These are phyloP conservation scores for Apiospora marii DNA, from an alignment of 2,329 filamentous ascomycete genomes.

Conservation along the genomic window DNA sequence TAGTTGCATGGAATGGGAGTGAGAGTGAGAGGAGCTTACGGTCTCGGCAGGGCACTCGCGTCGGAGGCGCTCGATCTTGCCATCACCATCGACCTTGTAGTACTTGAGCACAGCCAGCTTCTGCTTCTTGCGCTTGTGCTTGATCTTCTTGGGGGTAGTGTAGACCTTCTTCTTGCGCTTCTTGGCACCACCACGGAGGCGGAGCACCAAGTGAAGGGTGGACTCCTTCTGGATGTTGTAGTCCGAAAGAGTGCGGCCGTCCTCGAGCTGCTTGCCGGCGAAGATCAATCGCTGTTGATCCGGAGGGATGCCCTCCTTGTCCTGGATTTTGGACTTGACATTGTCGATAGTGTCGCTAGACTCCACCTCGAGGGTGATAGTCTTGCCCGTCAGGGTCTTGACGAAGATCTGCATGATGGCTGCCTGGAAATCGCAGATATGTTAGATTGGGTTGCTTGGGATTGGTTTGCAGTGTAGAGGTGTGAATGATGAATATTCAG, in stretches of 20 bases:
- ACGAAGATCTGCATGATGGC: slow-evolving; percentile 81
- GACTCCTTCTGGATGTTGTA: slow-evolving; percentile 99
- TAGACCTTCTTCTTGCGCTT: slow-evolving; percentile 99
- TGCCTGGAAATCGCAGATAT: slow-evolving; percentile 34
- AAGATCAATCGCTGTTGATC: slow-evolving; percentile 99
- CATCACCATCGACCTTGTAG: slow-evolving; percentile 99
- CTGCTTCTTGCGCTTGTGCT: slow-evolving; percentile 99
- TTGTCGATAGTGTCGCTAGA: slow-evolving; percentile 99
- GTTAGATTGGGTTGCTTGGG: neutral
- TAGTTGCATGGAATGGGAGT: neutral
- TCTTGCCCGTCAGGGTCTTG: slow-evolving; percentile 97
- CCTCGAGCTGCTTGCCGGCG: slow-evolving; percentile 99
- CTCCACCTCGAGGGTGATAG: slow-evolving; percentile 99
- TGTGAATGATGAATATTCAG: neutral
- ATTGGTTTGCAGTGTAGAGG: neutral
- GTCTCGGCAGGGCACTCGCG: slow-evolving; percentile 95
- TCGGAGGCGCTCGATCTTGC: slow-evolving; percentile 99
- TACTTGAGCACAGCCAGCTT: slow-evolving; percentile 99
- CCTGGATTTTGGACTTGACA: slow-evolving; percentile 98
- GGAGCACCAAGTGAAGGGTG: slow-evolving; percentile 96
- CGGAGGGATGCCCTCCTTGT: slow-evolving; percentile 99
- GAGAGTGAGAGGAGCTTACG: slow-evolving; percentile 62
- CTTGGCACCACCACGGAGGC: slow-evolving; percentile 98
- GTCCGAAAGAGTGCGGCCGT: slow-evolving; percentile 97
- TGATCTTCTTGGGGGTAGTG: slow-evolving; percentile 99